phyloP scores from a whole-genome alignment of 2,329 filamentous ascomycete genomes.

The Metarhizium robertsii region DNA sequence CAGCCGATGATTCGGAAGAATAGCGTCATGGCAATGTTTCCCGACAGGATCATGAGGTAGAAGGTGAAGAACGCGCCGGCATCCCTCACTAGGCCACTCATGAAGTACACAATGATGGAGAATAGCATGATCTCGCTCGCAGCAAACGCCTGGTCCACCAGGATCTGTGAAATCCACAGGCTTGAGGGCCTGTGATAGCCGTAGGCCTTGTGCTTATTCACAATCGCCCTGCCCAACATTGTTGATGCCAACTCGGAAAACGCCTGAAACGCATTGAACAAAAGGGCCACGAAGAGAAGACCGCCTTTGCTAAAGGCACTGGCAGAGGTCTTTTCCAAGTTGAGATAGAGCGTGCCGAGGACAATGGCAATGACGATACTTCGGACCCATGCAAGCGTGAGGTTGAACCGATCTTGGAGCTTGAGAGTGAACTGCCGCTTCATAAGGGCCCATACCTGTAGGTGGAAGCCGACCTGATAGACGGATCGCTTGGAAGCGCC shows the following conservation, averaged over 20 bases:
- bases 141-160: constrained; percentile 67
- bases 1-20: constrained; percentile 71
- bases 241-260: constrained; percentile 68
- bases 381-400: constrained; percentile 61
- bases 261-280: constrained; percentile 84
- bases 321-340: constrained; percentile 54
- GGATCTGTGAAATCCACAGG: constrained; percentile 74
- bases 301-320: constrained; percentile 76
- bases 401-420: constrained; percentile 74
- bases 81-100: constrained; percentile 59
- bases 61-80: constrained; percentile 72
- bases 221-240: constrained; percentile 66
- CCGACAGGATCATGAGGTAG: constrained; percentile 58
- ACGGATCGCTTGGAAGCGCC: constrained; percentile 66
- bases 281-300: constrained; percentile 67
- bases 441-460: constrained; percentile 76
- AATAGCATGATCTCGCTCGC: constrained; percentile 63
- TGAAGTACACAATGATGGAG: constrained; percentile 70
- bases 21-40: constrained; percentile 64
- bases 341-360: constrained; percentile 68
- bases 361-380: constrained; percentile 68
- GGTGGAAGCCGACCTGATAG: constrained; percentile 74
- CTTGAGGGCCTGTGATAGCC: constrained; percentile 77
- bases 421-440: constrained; percentile 79
- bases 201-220: constrained; percentile 78